Conservation (phyloP, 2,329 filamentous ascomycete genomes). For the Trichophyton rubrum region DNA sequence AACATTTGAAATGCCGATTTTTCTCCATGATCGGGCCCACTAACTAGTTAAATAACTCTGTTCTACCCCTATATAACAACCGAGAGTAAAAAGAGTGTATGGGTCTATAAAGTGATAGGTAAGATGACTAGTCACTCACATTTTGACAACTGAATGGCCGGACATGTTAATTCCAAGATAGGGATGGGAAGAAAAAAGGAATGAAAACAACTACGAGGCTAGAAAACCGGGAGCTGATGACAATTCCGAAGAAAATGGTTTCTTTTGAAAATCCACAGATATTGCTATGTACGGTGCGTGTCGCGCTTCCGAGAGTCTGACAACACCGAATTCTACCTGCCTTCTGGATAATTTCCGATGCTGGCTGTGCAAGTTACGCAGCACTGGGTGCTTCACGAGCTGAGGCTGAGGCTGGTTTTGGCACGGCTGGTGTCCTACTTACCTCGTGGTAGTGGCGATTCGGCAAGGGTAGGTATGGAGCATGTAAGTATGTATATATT, state of each 20-base stretch:
- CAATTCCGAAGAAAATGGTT: neutral
- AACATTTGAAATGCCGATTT: neutral
- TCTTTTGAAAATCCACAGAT: neutral
- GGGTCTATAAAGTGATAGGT: neutral
- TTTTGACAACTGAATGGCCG: neutral
- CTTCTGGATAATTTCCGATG: neutral
- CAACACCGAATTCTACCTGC: neutral
- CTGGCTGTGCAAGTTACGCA: constrained; percentile 1
- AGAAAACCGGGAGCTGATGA: neutral
- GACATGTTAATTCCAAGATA: neutral
- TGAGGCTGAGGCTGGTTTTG: neutral
- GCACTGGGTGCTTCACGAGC: neutral
- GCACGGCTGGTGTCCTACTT: neutral
- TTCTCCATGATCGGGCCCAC: neutral
- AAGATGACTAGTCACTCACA: neutral
- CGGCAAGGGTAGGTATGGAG: neutral
- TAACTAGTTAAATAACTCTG: neutral
- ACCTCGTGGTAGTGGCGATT: constrained; percentile 1
- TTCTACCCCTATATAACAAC: neutral
- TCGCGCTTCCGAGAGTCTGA: neutral
- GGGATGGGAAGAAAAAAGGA: neutral
- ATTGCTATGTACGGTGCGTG: neutral
- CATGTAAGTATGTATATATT: neutral
- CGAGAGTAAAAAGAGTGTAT: neutral
- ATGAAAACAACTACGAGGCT: neutral